Conservation (phyloP, 306 rosid genomes). For the Rosa persica region DNA sequence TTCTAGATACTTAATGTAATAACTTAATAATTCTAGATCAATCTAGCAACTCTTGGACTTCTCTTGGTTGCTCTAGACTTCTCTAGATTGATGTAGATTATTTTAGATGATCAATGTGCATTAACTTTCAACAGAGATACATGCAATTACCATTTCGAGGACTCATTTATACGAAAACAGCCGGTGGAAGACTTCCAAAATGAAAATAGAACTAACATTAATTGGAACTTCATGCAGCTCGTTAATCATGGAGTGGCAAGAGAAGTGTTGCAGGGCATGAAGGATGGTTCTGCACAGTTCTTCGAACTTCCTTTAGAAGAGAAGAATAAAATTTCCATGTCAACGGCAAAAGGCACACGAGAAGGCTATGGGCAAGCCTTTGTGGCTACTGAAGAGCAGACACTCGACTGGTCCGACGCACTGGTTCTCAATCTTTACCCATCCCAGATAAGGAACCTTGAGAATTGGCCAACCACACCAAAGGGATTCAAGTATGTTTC, state of each 20-base stretch:
- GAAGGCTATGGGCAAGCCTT: conserved; percentile 45
- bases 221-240: conserved; percentile 17
- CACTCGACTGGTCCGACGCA: conserved; percentile 37
- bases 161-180: too few relatives aligned
- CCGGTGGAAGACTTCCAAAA: too few relatives aligned
- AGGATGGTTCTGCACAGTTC: conserved; percentile 31
- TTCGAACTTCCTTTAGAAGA: conserved; percentile 49
- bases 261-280: conserved; percentile 32
- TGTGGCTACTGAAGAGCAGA: conserved; percentile 39
- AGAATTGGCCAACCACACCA: conserved; percentile 42
- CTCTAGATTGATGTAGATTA: too few relatives aligned
- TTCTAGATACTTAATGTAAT: too few relatives aligned
- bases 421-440: conserved; percentile 28
- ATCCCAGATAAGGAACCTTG: conserved; percentile 12
- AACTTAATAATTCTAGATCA: too few relatives aligned
- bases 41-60: too few relatives aligned
- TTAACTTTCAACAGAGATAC: too few relatives aligned
- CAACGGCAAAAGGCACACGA: neutral
- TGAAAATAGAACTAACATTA: neutral
- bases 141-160: neutral
- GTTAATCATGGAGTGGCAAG: conserved; percentile 42
- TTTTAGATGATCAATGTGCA: too few relatives aligned
- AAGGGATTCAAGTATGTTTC: conserved; percentile 28
- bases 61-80: too few relatives aligned
- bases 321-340: conserved; percentile 38